Percentiles rank a stretch among this genome's conserved stretches.
Evolutionary conservation across 495 filamentous ascomycete genomes (phyloP).

Genomic region (Penicillium soppii): DNA sequence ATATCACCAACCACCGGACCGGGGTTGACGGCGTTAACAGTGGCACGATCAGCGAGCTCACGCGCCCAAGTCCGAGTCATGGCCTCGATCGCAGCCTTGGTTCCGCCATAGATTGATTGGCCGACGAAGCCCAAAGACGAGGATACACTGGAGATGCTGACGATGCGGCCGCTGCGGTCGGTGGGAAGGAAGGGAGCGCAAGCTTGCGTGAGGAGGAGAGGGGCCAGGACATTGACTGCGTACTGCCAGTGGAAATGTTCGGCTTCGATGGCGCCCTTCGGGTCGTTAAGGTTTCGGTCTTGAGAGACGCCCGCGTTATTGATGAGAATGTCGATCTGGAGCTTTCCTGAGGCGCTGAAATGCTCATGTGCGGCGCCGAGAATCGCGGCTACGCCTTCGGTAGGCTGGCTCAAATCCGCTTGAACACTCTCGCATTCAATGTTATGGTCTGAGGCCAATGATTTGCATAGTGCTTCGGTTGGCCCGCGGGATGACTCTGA

Average conservation of each 20-base stretch:
- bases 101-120: constrained; percentile 82
- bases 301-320: constrained; percentile 79
- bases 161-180: constrained; percentile 73
- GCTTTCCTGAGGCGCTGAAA: constrained; percentile 49
- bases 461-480: constrained; percentile 44
- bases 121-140: constrained; percentile 65
- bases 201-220: constrained; percentile 76
- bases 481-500: constrained; percentile 51
- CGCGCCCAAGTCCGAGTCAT: constrained; percentile 90
- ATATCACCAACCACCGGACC: constrained; percentile 84
- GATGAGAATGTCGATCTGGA: constrained; percentile 82
- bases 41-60: constrained; percentile 73
- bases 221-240: constrained; percentile 80
- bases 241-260: constrained; percentile 71
- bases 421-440: constrained; percentile 52
- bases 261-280: constrained; percentile 42
- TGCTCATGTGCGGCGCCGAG: constrained; percentile 44
- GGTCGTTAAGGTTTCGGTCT: constrained; percentile 59
- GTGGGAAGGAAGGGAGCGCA: constrained; percentile 66
- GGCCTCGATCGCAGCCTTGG: constrained; percentile 85
- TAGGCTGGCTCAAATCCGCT: constrained; percentile 55
- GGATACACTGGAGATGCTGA: constrained; percentile 75
- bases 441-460: constrained; percentile 37
- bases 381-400: constrained; percentile 30
- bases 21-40: constrained; percentile 87